These are phyloP conservation scores for Venturia asperata DNA, from an alignment of 2,329 filamentous ascomycete genomes.

Conservation along the genomic window DNA sequence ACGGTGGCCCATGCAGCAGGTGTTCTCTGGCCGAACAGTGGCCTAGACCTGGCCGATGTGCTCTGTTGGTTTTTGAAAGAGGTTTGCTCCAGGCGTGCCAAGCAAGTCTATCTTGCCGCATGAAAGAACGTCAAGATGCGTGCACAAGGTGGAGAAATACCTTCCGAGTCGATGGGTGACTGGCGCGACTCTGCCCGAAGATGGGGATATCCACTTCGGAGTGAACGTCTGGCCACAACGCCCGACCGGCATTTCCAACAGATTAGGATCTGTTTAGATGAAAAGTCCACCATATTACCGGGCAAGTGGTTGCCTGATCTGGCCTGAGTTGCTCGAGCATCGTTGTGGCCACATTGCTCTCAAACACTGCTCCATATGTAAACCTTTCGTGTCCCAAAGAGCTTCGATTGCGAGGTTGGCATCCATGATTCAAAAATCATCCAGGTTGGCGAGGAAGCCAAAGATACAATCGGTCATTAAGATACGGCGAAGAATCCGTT, in stretches of 20 bases:
- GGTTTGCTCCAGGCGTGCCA: neutral
- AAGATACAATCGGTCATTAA: neutral
- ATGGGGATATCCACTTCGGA: neutral
- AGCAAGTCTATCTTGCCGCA: neutral
- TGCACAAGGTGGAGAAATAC: neutral
- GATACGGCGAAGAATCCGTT: neutral
- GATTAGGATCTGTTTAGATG: too few species aligned
- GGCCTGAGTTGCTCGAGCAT: neutral
- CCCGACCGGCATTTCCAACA: neutral
- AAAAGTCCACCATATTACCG: neutral
- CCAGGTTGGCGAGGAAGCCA: neutral
- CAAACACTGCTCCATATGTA: neutral
- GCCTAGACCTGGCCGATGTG: neutral
- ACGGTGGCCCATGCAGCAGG: neutral
- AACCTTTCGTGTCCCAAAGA: neutral
- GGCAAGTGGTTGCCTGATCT: neutral
- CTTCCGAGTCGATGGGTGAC: neutral
- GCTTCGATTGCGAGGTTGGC: neutral
- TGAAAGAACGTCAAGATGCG: neutral
- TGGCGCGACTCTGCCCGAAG: neutral
- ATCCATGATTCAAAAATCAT: neutral
- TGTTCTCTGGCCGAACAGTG: neutral
- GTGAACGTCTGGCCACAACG: neutral
- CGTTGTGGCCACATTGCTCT: neutral
- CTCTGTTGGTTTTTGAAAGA: neutral